phyloP scores from a whole-genome alignment of 768 basidiomycete species.

The Boletus sp. region DNA sequence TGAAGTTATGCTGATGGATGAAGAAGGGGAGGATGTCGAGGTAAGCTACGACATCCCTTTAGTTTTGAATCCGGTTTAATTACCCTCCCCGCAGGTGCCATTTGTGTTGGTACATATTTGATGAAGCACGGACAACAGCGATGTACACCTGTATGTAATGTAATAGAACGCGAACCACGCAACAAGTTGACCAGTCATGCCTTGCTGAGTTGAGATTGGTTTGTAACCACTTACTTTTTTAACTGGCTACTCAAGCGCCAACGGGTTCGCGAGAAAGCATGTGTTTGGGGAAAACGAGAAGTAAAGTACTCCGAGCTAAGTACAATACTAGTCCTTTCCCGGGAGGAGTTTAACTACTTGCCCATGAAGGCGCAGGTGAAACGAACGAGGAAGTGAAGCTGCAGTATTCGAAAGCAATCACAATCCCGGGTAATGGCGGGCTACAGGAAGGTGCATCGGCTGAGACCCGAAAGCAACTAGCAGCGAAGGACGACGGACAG shows the following conservation, averaged over 20 bases:
- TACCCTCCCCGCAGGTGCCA: slow-evolving; percentile 53
- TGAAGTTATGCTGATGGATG: slow-evolving; percentile 93
- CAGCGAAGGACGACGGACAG: slow-evolving; percentile 21
- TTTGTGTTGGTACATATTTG: slow-evolving; percentile 76
- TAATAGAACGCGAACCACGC: slow-evolving; percentile 2
- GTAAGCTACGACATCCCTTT: slow-evolving; percentile 37
- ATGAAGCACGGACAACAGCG: slow-evolving; percentile 8
- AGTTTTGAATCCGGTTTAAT: neutral
- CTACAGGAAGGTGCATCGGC: slow-evolving; percentile 4
- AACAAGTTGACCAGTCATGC: neutral
- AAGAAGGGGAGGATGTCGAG: slow-evolving; percentile 94
- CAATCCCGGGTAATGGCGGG: slow-evolving; percentile 2
- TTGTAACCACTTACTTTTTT: too few relatives aligned
- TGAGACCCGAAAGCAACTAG: slow-evolving; percentile 18
- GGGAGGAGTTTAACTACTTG: slow-evolving; percentile 43
- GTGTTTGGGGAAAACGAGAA: slow-evolving; percentile 3
- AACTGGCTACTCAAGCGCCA: neutral
- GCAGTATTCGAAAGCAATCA: slow-evolving; percentile 26
- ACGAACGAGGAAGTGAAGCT: slow-evolving; percentile 24
- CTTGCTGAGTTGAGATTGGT: neutral
- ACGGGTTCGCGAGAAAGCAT: neutral
- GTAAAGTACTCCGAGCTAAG: slow-evolving; percentile 21
- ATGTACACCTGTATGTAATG: slow-evolving; percentile 6
- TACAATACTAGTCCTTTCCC: slow-evolving; percentile 14
- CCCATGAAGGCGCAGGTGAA: slow-evolving; percentile 33